Percentiles rank a stretch among this genome's conserved stretches.
Conservation (phyloP, 176 grass and related monocot genomes). For the Chrysopogon serrulatus region DNA sequence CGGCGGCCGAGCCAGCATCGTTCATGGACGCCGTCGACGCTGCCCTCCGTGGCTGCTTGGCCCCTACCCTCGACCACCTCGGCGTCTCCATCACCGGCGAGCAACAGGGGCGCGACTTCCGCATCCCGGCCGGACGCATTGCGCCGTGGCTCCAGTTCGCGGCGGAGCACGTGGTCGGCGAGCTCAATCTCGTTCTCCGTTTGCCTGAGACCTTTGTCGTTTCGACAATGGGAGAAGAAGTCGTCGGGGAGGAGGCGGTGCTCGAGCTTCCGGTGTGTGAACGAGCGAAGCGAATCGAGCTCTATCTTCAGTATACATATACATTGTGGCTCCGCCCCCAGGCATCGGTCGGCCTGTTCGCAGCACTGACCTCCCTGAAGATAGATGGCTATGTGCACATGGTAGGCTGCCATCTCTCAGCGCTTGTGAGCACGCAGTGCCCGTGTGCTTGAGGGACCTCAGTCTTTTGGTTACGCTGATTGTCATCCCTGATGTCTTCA, state of each 20-base stretch:
- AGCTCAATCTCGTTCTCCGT: not conserved
- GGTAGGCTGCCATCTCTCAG: not conserved
- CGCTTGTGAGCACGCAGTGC: not conserved
- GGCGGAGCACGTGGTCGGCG: not conserved
- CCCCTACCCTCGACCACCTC: not conserved
- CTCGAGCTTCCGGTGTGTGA: not conserved
- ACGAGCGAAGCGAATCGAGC: not conserved
- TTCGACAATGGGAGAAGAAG: too few relatives aligned
- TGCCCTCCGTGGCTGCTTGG: not conserved
- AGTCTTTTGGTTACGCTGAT: fast-evolving
- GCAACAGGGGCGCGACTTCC: too few relatives aligned
- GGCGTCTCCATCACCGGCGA: fast-evolving
- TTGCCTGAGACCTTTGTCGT: too few relatives aligned
- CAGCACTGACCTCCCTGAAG: not conserved
- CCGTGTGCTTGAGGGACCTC: not conserved
- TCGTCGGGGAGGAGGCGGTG: not conserved
- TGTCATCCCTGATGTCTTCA: not conserved
- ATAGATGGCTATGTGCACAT: not conserved
- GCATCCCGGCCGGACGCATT: not conserved
- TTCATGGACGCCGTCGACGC: not conserved
- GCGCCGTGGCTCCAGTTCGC: not conserved
- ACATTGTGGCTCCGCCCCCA: not conserved
- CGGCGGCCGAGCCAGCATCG: not conserved
- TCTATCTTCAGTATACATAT: fast-evolving
- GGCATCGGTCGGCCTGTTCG: not conserved